phyloP scores from a whole-genome alignment of 306 rosid species.

The Quercus engelmannii region DNA sequence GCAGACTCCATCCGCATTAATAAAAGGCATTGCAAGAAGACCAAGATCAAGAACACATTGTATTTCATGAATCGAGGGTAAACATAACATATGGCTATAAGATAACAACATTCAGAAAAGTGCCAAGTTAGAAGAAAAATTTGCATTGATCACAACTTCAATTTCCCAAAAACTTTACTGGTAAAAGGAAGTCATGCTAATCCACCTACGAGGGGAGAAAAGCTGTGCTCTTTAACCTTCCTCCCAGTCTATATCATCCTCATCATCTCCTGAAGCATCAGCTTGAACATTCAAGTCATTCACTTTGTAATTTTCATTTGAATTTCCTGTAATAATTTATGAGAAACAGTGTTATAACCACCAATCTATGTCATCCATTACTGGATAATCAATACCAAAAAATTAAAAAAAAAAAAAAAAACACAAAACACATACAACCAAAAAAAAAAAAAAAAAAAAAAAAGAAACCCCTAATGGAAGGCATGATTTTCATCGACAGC shows the following conservation, averaged over 20 bases:
- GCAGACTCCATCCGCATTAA: not conserved
- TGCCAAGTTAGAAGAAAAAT: not conserved
- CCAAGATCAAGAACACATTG: not conserved
- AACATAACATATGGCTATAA: not conserved
- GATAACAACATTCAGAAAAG: not conserved
- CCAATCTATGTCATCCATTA: not conserved
- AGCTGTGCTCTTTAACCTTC: constrained; percentile 53
- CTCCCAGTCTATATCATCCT: constrained; percentile 85
- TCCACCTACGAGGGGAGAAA: not conserved
- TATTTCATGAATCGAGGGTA: not conserved
- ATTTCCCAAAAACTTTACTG: constrained; percentile 3
- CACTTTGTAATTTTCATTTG: constrained; percentile 61
- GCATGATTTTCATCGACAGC: not conserved
- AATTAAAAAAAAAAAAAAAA: not conserved
- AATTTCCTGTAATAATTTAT: constrained; percentile 40
- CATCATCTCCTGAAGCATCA: constrained; percentile 56
- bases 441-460: too few relatives aligned
- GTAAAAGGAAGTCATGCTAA: constrained; percentile 7
- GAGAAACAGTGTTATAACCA: not conserved
- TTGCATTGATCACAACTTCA: not conserved
- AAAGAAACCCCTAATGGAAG: too few relatives aligned
- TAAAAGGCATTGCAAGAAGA: constrained; percentile 1
- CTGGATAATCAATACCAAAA: not conserved
- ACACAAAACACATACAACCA: not conserved
- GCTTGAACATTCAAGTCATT: constrained; percentile 78